These are phyloP conservation scores for Colletotrichum sp. DNA, from an alignment of 2,329 filamentous ascomycete genomes.

Conservation along the genomic window DNA sequence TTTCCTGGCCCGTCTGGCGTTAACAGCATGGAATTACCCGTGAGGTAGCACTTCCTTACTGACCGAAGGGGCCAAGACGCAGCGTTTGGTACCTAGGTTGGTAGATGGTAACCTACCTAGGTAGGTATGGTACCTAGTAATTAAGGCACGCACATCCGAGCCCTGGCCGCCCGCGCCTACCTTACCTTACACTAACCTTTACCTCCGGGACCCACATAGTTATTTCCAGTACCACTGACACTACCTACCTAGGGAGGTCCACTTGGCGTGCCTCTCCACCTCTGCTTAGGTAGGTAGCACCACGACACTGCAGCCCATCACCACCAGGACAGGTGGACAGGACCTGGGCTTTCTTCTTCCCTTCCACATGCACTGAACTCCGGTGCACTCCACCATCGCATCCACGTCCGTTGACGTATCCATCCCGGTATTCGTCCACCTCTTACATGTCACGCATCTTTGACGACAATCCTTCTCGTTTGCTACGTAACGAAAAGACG, in stretches of 20 bases:
- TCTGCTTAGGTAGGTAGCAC: background rate
- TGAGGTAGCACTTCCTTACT: background rate
- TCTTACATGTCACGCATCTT: background rate
- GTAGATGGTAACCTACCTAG: background rate
- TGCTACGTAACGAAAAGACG: background rate
- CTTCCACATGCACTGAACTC: background rate
- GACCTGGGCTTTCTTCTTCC: background rate
- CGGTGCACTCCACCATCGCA: background rate
- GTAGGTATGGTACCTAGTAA: too few relatives aligned
- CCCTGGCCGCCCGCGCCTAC: background rate
- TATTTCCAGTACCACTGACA: background rate
- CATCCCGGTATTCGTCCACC: background rate
- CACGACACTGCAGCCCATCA: background rate
- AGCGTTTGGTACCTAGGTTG: background rate
- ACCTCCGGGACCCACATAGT: background rate
- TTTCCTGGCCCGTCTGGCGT: background rate
- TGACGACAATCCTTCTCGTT: background rate
- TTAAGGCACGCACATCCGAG: background rate
- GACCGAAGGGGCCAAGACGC: background rate
- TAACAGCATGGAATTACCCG: background rate
- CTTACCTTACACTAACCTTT: background rate
- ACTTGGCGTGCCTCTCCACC: background rate
- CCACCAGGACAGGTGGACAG: background rate
- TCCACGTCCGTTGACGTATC: background rate
- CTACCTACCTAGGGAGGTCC: background rate